Conservation (phyloP, 2,329 filamentous ascomycete genomes). For the Cryphonectria parasitica region DNA sequence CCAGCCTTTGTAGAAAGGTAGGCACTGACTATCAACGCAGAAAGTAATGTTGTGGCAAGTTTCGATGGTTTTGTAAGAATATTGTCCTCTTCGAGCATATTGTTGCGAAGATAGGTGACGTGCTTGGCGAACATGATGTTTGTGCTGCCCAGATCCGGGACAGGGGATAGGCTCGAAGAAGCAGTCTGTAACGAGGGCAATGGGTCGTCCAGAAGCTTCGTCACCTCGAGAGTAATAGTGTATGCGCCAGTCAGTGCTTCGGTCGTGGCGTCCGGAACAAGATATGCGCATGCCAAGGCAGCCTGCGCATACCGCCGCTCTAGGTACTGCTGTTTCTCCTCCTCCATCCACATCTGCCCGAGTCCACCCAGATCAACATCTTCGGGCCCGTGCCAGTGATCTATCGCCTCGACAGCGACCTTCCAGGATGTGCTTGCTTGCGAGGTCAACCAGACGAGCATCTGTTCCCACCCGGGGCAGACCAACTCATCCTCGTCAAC, state of each 20-base stretch:
- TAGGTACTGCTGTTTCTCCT: conserved; percentile 62
- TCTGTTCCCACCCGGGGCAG: conserved; percentile 69
- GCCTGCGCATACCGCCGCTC: conserved; percentile 69
- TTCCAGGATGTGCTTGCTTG: conserved; percentile 64
- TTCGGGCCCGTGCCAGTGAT: conserved; percentile 73
- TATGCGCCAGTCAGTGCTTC: conserved; percentile 65
- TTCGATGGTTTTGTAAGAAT: conserved; percentile 64
- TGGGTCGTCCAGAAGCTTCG: conserved; percentile 62
- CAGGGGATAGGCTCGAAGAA: conserved; percentile 50
- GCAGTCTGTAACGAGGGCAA: conserved; percentile 56
- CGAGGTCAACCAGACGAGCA: conserved; percentile 68
- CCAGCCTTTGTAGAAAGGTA: conserved; percentile 58
- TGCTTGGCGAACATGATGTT: conserved; percentile 46
- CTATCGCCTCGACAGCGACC: conserved; percentile 64
- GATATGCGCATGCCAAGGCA: conserved; percentile 69
- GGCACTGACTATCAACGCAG: conserved; percentile 66
- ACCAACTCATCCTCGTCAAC: conserved; percentile 36
- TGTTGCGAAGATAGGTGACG: conserved; percentile 50
- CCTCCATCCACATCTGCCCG: conserved; percentile 60
- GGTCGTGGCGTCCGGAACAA: conserved; percentile 61
- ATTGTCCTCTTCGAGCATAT: conserved; percentile 64
- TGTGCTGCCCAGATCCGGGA: conserved; percentile 38
- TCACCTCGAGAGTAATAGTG: conserved; percentile 61
- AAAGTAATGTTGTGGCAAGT: conserved; percentile 61
- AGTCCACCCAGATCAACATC: conserved; percentile 71